These are phyloP conservation scores for Xylariaceae sp. DNA, from an alignment of 2,329 filamentous ascomycete genomes.

Conservation along the genomic window DNA sequence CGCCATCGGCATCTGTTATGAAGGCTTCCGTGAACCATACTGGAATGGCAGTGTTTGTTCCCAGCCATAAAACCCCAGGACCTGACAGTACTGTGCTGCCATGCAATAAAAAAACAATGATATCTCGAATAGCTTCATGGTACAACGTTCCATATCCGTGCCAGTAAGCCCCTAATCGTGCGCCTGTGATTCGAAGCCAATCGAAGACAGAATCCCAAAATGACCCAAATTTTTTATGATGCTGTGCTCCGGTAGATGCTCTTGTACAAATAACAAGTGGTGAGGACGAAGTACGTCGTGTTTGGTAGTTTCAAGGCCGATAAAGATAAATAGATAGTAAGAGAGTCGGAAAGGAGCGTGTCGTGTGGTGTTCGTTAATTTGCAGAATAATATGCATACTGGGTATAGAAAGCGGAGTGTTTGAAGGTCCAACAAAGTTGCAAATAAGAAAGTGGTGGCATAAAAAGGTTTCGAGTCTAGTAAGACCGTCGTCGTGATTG, in stretches of 20 bases:
- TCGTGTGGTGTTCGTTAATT: slow-evolving; percentile 14
- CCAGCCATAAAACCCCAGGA: slow-evolving; percentile 17
- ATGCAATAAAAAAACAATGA: slow-evolving; percentile 23
- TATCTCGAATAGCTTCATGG: slow-evolving; percentile 26
- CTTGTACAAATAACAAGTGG: slow-evolving; percentile 39
- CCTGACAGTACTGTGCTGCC: slow-evolving; percentile 25
- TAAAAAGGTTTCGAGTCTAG: slow-evolving; percentile 27
- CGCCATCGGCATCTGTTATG: slow-evolving; percentile 3
- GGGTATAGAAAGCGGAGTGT: slow-evolving; percentile 21
- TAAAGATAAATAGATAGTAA: slow-evolving; percentile 21
- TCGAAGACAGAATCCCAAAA: slow-evolving; percentile 24
- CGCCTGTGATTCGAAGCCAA: slow-evolving; percentile 24
- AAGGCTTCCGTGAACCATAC: too few relatives aligned
- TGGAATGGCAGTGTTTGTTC: slow-evolving; percentile 12
- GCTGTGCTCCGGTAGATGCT: slow-evolving; percentile 47
- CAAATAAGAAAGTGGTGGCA: slow-evolving; percentile 2
- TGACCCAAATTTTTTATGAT: slow-evolving; percentile 39
- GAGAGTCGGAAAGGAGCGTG: slow-evolving; percentile 20
- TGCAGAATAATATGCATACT: slow-evolving; percentile 17
- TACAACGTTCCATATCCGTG: slow-evolving; percentile 21
- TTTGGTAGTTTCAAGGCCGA: slow-evolving; percentile 20
- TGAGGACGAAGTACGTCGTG: slow-evolving; percentile 15
- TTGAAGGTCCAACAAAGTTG: slow-evolving; percentile 12
- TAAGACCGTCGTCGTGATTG: slow-evolving; percentile 52
- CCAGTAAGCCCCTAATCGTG: slow-evolving; percentile 21